Conservation (phyloP, 352 stramenopile species). For the Globisporangium megalacanthum region DNA sequence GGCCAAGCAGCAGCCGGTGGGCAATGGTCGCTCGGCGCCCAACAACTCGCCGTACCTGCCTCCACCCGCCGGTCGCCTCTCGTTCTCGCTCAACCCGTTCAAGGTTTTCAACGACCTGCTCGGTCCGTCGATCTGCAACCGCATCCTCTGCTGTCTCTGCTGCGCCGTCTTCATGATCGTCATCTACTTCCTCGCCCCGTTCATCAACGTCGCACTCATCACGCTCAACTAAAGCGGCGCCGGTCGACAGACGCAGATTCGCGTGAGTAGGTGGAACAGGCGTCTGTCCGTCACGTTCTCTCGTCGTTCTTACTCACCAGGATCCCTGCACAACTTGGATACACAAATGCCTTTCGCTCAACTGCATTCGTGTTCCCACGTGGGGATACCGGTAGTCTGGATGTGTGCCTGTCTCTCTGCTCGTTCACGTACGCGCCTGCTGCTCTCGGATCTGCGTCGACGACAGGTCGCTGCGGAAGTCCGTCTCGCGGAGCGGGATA, state of each 20-base stretch:
- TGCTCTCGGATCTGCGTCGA: slow-evolving; percentile 72
- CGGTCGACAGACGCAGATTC: too few relatives aligned
- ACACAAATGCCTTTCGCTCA: too few relatives aligned
- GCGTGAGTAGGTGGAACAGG: too few relatives aligned
- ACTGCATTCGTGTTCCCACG: too few relatives aligned
- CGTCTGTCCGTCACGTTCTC: too few relatives aligned
- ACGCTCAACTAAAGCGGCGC: slow-evolving; percentile 31
- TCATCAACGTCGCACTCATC: slow-evolving; percentile 82
- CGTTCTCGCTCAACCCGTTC: slow-evolving; percentile 91
- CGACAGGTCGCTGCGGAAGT: slow-evolving; percentile 86
- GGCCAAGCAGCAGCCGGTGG: slow-evolving; percentile 71
- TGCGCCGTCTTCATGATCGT: slow-evolving; percentile 81
- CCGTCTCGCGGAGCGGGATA: slow-evolving; percentile 51
- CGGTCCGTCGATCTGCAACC: slow-evolving; percentile 82
- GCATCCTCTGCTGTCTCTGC: slow-evolving; percentile 81
- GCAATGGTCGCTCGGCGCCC: slow-evolving; percentile 79
- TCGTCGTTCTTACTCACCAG: too few relatives aligned
- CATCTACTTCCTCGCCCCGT: slow-evolving; percentile 81
- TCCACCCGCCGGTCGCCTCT: slow-evolving; percentile 83
- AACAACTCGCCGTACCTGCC: slow-evolving; percentile 93
- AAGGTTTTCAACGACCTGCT: slow-evolving; percentile 86
- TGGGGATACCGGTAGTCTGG: too few relatives aligned
- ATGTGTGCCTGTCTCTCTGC: not conserved
- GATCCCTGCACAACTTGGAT: too few relatives aligned
- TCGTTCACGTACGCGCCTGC: not conserved